Base-by-base conservation (phyloP, 2,329 filamentous ascomycete genomes). In the Hortaea sp. region DNA sequence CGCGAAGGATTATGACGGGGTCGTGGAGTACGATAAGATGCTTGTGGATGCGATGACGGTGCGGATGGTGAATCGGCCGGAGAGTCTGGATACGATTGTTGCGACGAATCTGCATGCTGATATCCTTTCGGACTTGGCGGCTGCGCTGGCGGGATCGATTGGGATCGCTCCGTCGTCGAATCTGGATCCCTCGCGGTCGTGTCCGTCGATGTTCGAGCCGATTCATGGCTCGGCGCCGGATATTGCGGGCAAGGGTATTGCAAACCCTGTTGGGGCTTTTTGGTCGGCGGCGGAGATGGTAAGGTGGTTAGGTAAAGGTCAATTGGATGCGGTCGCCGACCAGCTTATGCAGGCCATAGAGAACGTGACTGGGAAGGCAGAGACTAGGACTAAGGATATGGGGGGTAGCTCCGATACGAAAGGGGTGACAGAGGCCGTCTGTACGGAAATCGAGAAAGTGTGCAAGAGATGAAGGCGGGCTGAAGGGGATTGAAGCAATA, bases 151-250 rank as follows among this genome's bases (percentile, higher is more conserved):
- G 2, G 82, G 82, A 0, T 81, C 76, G 2, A 85, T 86, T 49
- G 82, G 83, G 6, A 85, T 87, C 48, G 82, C 82, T 3, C 81
- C 82, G 3, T 84, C 81, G 0, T 79, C 75, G 38, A 86, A 85
- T 54, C 67, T 85, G 1, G 81, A 85, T 53, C 81, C 82, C 1
- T 79, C 75, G 1, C 67, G 76, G 11, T 58, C 73, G 52, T 75
- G 78, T 49, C 79, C 79, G 0, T 74, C 70, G 44, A 78, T 80
- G 74, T 81, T 80, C 50, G 77, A 80, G 65, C 77, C 77, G 0
- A 78, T 80, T 44, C 79, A 82, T 51, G 79, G 79, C 7, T 78
- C 73, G 29, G 79, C 78, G 0, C 79, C 78, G 3, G 80, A 83
- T 51, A 82, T 84, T 45, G 76, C 76, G 1, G 79, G 81, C 3